phyloP scores from a whole-genome alignment of 306 rosid species.

The peach (Prunus persica) region DNA sequence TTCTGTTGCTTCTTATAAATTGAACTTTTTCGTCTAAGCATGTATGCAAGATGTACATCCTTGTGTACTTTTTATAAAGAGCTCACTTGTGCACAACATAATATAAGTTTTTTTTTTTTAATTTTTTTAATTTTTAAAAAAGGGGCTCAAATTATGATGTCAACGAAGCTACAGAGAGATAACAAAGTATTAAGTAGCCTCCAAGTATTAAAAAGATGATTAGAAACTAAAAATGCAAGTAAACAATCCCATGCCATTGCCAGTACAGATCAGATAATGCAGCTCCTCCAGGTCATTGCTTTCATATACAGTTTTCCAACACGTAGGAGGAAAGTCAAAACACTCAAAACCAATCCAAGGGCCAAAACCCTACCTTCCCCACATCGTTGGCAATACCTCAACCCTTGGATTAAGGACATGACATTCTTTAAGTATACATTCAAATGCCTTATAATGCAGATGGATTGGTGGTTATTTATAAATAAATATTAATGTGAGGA shows the following conservation, averaged over 20 bases:
- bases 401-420: background rate
- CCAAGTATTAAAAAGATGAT: background rate
- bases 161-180: background rate
- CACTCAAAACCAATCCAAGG: conserved; percentile 1
- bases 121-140: too few relatives aligned
- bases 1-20: too few relatives aligned
- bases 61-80: too few relatives aligned
- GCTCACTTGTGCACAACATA: too few relatives aligned
- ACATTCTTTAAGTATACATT: background rate
- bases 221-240: background rate
- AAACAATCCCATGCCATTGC: background rate
- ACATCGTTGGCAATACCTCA: background rate
- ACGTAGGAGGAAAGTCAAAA: background rate
- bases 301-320: background rate
- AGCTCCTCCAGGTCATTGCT: background rate
- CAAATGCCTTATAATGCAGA: background rate
- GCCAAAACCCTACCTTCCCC: background rate
- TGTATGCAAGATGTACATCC: too few relatives aligned
- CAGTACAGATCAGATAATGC: background rate
- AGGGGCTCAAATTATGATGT: background rate
- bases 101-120: too few relatives aligned
- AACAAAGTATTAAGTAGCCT: background rate
- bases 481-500: background rate
- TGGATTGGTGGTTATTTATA: background rate
- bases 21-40: too few relatives aligned